These are phyloP conservation scores for Gillenia trifoliata DNA, from an alignment of 306 rosid genomes.

Conservation along the genomic window DNA sequence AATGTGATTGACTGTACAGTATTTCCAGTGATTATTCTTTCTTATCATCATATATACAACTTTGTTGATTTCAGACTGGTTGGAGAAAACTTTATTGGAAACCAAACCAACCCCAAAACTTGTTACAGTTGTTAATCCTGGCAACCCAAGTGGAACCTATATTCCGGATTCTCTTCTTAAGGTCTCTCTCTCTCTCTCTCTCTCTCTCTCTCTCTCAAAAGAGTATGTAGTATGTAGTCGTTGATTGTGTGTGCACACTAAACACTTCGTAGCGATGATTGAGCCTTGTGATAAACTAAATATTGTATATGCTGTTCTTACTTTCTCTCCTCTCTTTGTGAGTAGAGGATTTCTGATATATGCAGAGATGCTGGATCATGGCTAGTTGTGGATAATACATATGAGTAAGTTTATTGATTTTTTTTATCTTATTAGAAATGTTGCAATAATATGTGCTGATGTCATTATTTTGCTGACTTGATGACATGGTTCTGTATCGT, in stretches of 20 bases:
- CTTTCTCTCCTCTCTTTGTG: conserved; percentile 20
- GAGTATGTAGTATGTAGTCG: neutral
- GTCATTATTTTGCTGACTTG: neutral
- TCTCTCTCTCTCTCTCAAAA: conserved; percentile 17
- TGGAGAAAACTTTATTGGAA: conserved; percentile 62
- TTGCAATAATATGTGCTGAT: neutral
- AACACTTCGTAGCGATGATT: conserved; percentile 11
- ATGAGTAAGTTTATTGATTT: conserved; percentile 53
- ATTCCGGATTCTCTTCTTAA: conserved; percentile 79
- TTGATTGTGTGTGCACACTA: neutral
- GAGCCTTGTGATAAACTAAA: neutral
- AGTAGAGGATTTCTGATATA: conserved; percentile 78
- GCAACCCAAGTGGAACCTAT: conserved; percentile 89
- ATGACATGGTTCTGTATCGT: neutral
- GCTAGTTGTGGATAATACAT: conserved; percentile 91
- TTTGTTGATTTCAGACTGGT: conserved; percentile 69
- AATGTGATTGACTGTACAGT: neutral
- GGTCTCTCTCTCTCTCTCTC: conserved; percentile 42
- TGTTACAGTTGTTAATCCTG: conserved; percentile 91
- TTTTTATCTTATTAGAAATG: neutral
- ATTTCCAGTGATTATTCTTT: conserved; percentile 12
- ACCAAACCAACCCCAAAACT: conserved; percentile 88
- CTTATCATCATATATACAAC: neutral
- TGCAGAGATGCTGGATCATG: conserved; percentile 78
- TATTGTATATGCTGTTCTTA: conserved; percentile 21